Evolutionary conservation across 768 basidiomycete genomes (phyloP).

Genomic region (Mrakia gelida): DNA sequence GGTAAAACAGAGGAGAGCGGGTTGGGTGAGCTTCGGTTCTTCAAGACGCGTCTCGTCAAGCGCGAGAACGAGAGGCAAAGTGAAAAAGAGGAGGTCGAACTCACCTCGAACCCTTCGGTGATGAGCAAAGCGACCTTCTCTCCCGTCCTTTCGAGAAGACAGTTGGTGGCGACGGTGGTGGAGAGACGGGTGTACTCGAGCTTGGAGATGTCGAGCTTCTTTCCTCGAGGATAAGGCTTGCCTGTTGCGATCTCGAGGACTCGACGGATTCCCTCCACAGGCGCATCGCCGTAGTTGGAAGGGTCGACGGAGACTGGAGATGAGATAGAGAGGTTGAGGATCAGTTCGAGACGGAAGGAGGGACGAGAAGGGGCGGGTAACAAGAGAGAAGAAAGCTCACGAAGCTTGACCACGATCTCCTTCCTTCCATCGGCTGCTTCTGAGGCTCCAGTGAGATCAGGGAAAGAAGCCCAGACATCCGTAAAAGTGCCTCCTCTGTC

Average conservation of each 20-base stretch:
- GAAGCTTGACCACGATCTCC: constrained; percentile 39
- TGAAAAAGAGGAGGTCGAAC: not conserved
- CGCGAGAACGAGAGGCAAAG: not conserved
- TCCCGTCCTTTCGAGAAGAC: constrained; percentile 36
- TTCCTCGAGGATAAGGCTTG: constrained; percentile 28
- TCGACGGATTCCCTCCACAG: constrained; percentile 36
- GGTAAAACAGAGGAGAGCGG: not conserved
- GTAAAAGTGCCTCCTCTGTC: constrained; percentile 27
- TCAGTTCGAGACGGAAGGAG: too few species aligned
- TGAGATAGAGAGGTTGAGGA: not conserved
- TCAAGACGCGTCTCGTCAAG: not conserved
- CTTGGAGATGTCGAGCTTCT: constrained; percentile 19
- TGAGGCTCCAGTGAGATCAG: constrained; percentile 15
- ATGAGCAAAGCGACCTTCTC: constrained; percentile 33
- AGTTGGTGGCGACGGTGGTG: constrained; percentile 27
- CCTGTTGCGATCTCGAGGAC: constrained; percentile 36
- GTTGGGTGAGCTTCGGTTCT: not conserved
- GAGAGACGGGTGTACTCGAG: constrained; percentile 20
- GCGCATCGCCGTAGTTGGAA: constrained; percentile 35
- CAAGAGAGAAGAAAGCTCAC: not conserved
- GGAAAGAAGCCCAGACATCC: constrained; percentile 38
- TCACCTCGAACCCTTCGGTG: constrained; percentile 36
- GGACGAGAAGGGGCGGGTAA: not conserved
- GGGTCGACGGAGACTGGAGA: constrained; percentile 34
- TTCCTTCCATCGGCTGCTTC: constrained; percentile 1